These are phyloP conservation scores for Pseudomassariella vexata DNA, from an alignment of 2,329 filamentous ascomycete species.

Conservation along the genomic window DNA sequence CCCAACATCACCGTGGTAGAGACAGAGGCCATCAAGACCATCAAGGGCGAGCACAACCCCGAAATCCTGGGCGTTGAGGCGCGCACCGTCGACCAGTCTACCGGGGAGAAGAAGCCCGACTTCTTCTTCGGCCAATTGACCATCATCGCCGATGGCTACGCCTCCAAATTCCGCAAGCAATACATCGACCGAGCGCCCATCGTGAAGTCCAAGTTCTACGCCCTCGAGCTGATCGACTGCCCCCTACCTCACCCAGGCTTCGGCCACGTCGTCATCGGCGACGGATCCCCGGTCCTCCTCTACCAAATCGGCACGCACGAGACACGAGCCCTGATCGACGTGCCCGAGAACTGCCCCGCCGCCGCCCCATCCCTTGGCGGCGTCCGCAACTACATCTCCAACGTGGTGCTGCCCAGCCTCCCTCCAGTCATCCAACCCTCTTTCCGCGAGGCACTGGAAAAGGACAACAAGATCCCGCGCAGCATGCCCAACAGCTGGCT, in stretches of 20 bases:
- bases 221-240: slow-evolving; percentile 85
- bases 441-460: slow-evolving; percentile 69
- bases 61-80: slow-evolving; percentile 82
- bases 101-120: slow-evolving; percentile 54
- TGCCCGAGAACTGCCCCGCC: slow-evolving; percentile 70
- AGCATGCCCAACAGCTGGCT: slow-evolving; percentile 97
- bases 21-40: slow-evolving; percentile 72
- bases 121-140: slow-evolving; percentile 87
- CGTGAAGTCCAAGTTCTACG: slow-evolving; percentile 85
- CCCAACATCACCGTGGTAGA: slow-evolving; percentile 88
- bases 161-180: slow-evolving; percentile 82
- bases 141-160: slow-evolving; percentile 87
- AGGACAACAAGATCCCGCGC: slow-evolving; percentile 63
- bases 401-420: slow-evolving; percentile 72
- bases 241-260: slow-evolving; percentile 68
- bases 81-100: slow-evolving; percentile 53
- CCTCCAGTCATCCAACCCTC: slow-evolving; percentile 66
- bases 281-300: slow-evolving; percentile 72
- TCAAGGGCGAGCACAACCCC: slow-evolving; percentile 61
- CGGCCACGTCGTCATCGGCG: slow-evolving; percentile 83
- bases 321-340: slow-evolving; percentile 83
- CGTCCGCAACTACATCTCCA: slow-evolving; percentile 76
- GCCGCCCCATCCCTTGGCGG: slow-evolving; percentile 72
- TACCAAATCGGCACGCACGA: slow-evolving; percentile 97
- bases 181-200: slow-evolving; percentile 62